Percentiles rank a stretch among this genome's conserved stretches.
Evolutionary conservation across 129 eudicot genomes (phyloP).

Genomic region (Flaveria ramosissima): DNA sequence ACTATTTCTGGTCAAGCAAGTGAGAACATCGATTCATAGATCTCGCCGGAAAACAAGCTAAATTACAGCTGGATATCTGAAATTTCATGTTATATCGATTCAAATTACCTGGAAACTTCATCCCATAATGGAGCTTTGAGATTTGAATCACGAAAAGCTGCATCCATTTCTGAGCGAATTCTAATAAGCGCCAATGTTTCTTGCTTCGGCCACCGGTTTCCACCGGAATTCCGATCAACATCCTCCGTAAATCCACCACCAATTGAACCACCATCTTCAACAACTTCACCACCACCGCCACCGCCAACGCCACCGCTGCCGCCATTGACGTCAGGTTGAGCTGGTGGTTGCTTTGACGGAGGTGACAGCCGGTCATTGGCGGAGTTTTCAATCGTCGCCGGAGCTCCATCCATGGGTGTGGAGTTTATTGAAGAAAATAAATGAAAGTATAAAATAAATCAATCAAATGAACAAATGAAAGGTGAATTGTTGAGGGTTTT

Average conservation of each 20-base stretch:
- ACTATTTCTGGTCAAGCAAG: conserved; percentile 25
- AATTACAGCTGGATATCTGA: too few relatives aligned
- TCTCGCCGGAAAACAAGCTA: conserved; percentile 31
- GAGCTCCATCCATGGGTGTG: conserved; percentile 29
- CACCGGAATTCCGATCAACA: conserved; percentile 43
- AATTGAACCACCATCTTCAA: neutral
- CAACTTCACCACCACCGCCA: too few relatives aligned
- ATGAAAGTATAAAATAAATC: neutral
- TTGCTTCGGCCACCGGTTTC: conserved; percentile 59
- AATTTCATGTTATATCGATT: too few relatives aligned
- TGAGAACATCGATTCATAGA: conserved; percentile 25
- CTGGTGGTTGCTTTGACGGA: conserved; percentile 18
- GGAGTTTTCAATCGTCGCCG: conserved; percentile 4
- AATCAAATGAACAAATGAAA: conserved; percentile 13
- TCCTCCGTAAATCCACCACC: conserved; percentile 35
- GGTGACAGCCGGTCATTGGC: neutral
- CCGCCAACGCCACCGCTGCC: conserved; percentile 15
- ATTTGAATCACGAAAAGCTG: conserved; percentile 51
- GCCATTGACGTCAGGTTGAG: conserved; percentile 30
- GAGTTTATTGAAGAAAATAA: conserved; percentile 11
- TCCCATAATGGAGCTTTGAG: conserved; percentile 61
- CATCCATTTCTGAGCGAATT: conserved; percentile 59
- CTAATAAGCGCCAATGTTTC: conserved; percentile 55
- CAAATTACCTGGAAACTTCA: conserved; percentile 50
- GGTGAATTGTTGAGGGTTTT: conserved; percentile 31